Evolutionary conservation across 495 filamentous ascomycete species (phyloP).

Genomic region (Parmelia sp.): DNA sequence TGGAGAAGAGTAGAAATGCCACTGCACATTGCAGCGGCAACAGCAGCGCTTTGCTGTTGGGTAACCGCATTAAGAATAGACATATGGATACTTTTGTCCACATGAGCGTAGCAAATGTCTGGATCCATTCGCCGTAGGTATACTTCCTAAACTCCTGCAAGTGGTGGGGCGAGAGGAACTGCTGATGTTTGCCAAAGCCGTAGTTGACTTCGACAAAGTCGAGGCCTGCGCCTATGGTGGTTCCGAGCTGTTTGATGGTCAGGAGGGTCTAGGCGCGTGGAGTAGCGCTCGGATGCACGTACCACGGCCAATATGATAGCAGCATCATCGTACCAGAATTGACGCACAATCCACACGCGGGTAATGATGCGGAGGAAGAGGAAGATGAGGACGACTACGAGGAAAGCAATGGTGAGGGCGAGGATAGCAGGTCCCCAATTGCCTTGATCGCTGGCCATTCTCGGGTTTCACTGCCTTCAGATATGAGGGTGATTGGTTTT

Average conservation of each 20-base stretch:
- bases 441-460: constrained; percentile 12
- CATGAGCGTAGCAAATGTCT: constrained; percentile 27
- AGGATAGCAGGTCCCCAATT: constrained; percentile 24
- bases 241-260: constrained; percentile 19
- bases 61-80: constrained; percentile 25
- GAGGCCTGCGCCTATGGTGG: constrained; percentile 23
- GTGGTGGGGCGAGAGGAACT: constrained; percentile 17
- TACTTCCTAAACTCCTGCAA: constrained; percentile 24
- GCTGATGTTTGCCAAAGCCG: constrained; percentile 24
- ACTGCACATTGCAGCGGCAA: constrained; percentile 19
- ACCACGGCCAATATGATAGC: constrained; percentile 27
- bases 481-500: neutral
- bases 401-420: constrained; percentile 20
- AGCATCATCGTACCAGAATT: constrained; percentile 25
- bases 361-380: constrained; percentile 23
- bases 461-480: neutral
- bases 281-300: neutral
- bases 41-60: constrained; percentile 15
- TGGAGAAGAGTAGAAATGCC: constrained; percentile 25
- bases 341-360: constrained; percentile 24
- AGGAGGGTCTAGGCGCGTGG: neutral
- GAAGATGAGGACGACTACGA: constrained; percentile 21
- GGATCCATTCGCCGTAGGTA: constrained; percentile 28
- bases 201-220: constrained; percentile 25
- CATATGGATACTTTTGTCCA: constrained; percentile 28